These are phyloP conservation scores for Penicillium freii DNA, from an alignment of 2,329 filamentous ascomycete genomes.

Conservation along the genomic window DNA sequence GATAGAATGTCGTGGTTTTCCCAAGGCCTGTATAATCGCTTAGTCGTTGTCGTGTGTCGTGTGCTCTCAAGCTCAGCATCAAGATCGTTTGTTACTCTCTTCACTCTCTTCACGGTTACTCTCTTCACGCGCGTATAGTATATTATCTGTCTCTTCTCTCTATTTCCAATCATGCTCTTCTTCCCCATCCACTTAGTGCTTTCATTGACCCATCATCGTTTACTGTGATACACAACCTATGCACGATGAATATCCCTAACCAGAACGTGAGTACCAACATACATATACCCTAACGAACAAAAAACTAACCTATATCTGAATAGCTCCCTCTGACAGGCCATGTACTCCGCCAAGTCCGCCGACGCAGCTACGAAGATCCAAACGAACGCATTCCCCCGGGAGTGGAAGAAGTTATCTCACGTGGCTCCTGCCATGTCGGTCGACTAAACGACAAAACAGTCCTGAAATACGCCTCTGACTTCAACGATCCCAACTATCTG, in stretches of 20 bases:
- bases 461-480: conserved; percentile 15
- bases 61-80: too few species aligned
- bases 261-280: background rate
- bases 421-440: conserved; percentile 11
- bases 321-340: background rate
- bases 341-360: background rate
- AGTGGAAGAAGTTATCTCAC: conserved; percentile 14
- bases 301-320: background rate
- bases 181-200: background rate
- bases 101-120: background rate
- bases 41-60: background rate
- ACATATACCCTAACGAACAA: background rate
- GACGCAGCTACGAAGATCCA: background rate
- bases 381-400: conserved; percentile 11
- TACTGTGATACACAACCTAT: background rate
- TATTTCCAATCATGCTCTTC: too few species aligned
- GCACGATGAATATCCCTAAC: background rate
- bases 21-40: background rate
- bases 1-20: background rate
- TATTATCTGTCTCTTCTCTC: background rate
- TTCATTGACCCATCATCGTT: background rate
- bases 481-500: background rate
- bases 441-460: conserved; percentile 8
- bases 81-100: background rate
- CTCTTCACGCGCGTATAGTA: background rate